Base-by-base conservation (phyloP, 805 yeast species). In the Candida jianshihensis region DNA sequence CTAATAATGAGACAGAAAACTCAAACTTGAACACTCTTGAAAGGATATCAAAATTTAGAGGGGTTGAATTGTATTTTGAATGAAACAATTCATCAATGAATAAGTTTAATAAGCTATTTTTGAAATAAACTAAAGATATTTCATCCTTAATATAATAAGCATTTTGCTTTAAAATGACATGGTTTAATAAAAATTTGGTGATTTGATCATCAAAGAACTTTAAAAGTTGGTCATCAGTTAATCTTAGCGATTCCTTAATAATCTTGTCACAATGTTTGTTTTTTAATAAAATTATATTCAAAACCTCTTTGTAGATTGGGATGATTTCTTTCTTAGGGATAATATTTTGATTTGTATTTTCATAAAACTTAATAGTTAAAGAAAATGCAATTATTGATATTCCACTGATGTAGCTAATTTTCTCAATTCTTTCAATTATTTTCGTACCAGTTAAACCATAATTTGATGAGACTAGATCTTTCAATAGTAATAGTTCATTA, bases 81-180 rank as follows among this genome's bases (percentile, higher is more conserved):
- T 42, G 25, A 32, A 48, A 44, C 39, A 48, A 41, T 33, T 47
- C 47, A 5, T 42, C 35, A 12, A 49, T 26, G 36, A 49, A 49
- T 22, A 37, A 30, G 35, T 49, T 47, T 33, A 49, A 25, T 9
- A 49, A 34, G 2, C 48, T 39, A 26, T 49, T 49, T 39, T 49
- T 49, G 38, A 33, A 46, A 36, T 49, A 49, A 1, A 48, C 49
- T 34, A 49, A 21, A 4, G 49, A 34, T 8, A 41, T 40, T 22
- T 49, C 53, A 7, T 47, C 43, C 19, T 27, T 20, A 14, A 49
- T 43, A 18, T 34, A 17, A 18, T 38, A 43, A 10, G 39, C 20
- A 11, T 31, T 19, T 1, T 26, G 15, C 2, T 26, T 22, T 13
- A 47, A 27, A 1, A n/a, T 15, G 13, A 47, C 26, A 20, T 47